Conservation (phyloP, 2,329 filamentous ascomycete species). For the Ophiostoma australiae region DNA sequence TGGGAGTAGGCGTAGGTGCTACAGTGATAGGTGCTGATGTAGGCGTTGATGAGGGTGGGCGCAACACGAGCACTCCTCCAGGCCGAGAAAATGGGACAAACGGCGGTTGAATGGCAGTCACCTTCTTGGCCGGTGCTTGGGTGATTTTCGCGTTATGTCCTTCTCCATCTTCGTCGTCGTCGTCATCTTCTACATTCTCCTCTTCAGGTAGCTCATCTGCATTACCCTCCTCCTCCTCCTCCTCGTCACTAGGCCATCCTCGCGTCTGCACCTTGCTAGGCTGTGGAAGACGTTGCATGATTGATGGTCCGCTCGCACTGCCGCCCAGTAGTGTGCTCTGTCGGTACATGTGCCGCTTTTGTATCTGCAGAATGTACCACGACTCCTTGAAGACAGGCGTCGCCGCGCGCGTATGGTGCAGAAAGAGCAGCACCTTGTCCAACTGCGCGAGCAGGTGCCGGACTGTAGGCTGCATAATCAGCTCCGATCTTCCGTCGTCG, state of each 20-base stretch:
- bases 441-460: conserved; percentile 66
- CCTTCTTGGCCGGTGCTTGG: neutral
- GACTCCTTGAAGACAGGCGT: neutral
- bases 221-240: neutral
- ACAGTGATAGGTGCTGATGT: neutral
- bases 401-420: conserved; percentile 63
- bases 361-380: neutral
- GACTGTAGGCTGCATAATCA: conserved; percentile 62
- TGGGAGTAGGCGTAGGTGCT: neutral
- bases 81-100: neutral
- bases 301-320: neutral
- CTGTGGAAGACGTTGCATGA: neutral
- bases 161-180: conserved; percentile 14
- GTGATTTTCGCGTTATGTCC: neutral
- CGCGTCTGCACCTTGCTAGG: conserved; percentile 13
- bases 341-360: neutral
- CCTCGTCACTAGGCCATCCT: neutral
- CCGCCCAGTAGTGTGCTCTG: neutral
- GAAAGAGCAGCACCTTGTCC: conserved; percentile 62
- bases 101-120: neutral
- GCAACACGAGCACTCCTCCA: neutral
- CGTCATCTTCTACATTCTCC: neutral
- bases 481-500: conserved; percentile 64
- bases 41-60: neutral
- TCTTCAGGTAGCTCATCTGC: conserved; percentile 21